Conservation (phyloP, 2,329 filamentous ascomycete genomes). For the Sodiomyces alkalinus region DNA sequence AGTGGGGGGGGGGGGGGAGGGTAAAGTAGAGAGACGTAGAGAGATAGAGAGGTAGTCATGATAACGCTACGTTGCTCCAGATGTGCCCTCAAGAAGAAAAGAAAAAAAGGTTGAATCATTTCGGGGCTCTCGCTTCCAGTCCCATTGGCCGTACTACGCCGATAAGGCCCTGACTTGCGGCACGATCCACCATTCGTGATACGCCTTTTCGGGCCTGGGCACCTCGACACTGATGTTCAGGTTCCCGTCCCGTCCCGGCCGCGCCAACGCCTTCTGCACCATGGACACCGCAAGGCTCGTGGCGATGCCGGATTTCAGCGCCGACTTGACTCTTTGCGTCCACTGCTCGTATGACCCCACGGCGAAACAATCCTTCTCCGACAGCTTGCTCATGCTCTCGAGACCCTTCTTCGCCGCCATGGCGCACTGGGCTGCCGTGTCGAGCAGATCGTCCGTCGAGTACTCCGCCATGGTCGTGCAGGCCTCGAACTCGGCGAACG, state of each 20-base stretch:
- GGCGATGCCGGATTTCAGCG: slow-evolving; percentile 55
- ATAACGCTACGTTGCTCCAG: too few species aligned
- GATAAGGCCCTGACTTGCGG: slow-evolving; percentile 31
- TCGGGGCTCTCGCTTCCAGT: too few species aligned
- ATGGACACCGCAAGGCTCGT: slow-evolving; percentile 48
- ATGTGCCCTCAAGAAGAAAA: too few species aligned
- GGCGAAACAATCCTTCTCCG: slow-evolving; percentile 36
- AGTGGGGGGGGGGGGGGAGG: too few species aligned
- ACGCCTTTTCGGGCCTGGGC: slow-evolving; percentile 34
- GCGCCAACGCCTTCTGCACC: slow-evolving; percentile 39
- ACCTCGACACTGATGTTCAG: slow-evolving; percentile 34
- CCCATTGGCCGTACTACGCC: too few species aligned
- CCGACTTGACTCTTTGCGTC: slow-evolving; percentile 41
- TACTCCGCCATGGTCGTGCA: slow-evolving; percentile 25
- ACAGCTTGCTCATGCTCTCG: slow-evolving; percentile 38
- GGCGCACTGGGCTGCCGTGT: slow-evolving; percentile 29
- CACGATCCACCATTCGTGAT: slow-evolving; percentile 52
- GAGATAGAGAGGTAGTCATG: too few species aligned
- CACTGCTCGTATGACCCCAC: slow-evolving; percentile 46
- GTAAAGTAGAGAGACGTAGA: too few species aligned
- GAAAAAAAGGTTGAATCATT: too few species aligned
- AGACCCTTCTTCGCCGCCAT: slow-evolving; percentile 36
- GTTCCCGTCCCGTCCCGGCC: slow-evolving; percentile 11
- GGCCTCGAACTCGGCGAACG: slow-evolving; percentile 42
- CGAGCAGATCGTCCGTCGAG: slow-evolving; percentile 23